A percentile compares a stretch with the other conserved stretches of the same genome.
phyloP scores from a whole-genome alignment of 2,329 filamentous ascomycete species.

The Penicillium sp. region DNA sequence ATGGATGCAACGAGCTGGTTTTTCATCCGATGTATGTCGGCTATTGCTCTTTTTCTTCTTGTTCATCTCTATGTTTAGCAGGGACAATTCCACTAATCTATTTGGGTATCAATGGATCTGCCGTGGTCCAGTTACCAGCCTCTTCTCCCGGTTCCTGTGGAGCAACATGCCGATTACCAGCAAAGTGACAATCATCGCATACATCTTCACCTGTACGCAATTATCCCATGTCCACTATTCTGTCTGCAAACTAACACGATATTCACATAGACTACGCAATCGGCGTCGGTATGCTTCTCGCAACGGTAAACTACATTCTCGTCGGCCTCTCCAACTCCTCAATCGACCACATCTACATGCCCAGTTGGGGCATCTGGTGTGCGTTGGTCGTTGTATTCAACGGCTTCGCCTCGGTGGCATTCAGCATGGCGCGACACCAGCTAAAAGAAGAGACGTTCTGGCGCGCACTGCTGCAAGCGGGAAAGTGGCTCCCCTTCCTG shows the following conservation, averaged over 20 bases:
- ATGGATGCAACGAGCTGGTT: constrained; percentile 61
- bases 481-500: constrained; percentile 66
- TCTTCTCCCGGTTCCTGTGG: constrained; percentile 75
- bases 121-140: constrained; percentile 76
- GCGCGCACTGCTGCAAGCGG: constrained; percentile 58
- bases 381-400: constrained; percentile 70
- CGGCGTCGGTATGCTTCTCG: constrained; percentile 69
- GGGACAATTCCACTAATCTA: too few species aligned
- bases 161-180: constrained; percentile 65
- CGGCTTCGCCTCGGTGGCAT: constrained; percentile 62
- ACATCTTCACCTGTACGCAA: constrained; percentile 64
- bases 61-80: too few species aligned
- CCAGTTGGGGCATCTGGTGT: constrained; percentile 67
- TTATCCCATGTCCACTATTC: not conserved
- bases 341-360: constrained; percentile 70
- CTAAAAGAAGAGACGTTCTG: constrained; percentile 60
- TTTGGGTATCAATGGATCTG: constrained; percentile 43
- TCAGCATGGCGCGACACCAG: constrained; percentile 68
- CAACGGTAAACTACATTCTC: constrained; percentile 71
- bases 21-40: constrained; percentile 69
- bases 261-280: constrained; percentile 67
- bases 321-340: constrained; percentile 73
- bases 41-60: not conserved
- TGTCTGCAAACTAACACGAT: not conserved
- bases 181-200: constrained; percentile 73